Conservation (phyloP, 2,329 filamentous ascomycete genomes). For the Ilyonectria mors-panacis region DNA sequence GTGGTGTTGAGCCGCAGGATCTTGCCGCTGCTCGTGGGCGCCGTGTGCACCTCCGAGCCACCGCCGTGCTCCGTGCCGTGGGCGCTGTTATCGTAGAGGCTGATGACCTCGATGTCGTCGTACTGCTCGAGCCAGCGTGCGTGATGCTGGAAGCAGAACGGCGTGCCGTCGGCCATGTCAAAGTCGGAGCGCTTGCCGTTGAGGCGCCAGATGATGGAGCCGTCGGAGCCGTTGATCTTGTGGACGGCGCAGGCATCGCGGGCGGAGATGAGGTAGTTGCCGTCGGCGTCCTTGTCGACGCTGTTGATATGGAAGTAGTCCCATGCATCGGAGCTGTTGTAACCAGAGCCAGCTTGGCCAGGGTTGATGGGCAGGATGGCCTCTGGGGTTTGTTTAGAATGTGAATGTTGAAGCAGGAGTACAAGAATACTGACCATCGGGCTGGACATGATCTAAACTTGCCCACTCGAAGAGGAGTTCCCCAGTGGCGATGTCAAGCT, state of each 20-base stretch:
- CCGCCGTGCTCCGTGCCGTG: slow-evolving; percentile 60
- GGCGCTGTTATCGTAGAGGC: slow-evolving; percentile 68
- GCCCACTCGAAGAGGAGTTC: slow-evolving; percentile 65
- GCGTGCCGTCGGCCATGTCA: slow-evolving; percentile 51
- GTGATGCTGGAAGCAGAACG: slow-evolving; percentile 69
- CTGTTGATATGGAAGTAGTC: slow-evolving; percentile 74
- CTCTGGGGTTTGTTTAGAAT: slow-evolving; percentile 49
- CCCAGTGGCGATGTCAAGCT: slow-evolving; percentile 66
- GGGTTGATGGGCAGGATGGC: slow-evolving; percentile 62
- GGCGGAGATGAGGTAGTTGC: slow-evolving; percentile 68
- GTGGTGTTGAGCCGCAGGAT: slow-evolving; percentile 63
- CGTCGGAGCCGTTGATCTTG: slow-evolving; percentile 63
- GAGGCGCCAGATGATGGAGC: slow-evolving; percentile 67
- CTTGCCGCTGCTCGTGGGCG: slow-evolving; percentile 61
- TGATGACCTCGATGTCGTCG: slow-evolving; percentile 63
- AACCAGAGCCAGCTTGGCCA: slow-evolving; percentile 55
- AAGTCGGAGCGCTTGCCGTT: slow-evolving; percentile 63
- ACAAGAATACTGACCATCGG: slow-evolving; percentile 37
- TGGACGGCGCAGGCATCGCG: slow-evolving; percentile 64
- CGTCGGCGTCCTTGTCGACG: slow-evolving; percentile 64
- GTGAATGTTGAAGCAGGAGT: not conserved
- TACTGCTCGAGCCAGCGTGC: slow-evolving; percentile 60
- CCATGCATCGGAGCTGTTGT: slow-evolving; percentile 57
- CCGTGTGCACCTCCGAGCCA: slow-evolving; percentile 45
- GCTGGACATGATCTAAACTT: slow-evolving; percentile 47